Base-by-base conservation (phyloP, 2,329 filamentous ascomycete genomes). In the Geoglossum cookeanum region DNA sequence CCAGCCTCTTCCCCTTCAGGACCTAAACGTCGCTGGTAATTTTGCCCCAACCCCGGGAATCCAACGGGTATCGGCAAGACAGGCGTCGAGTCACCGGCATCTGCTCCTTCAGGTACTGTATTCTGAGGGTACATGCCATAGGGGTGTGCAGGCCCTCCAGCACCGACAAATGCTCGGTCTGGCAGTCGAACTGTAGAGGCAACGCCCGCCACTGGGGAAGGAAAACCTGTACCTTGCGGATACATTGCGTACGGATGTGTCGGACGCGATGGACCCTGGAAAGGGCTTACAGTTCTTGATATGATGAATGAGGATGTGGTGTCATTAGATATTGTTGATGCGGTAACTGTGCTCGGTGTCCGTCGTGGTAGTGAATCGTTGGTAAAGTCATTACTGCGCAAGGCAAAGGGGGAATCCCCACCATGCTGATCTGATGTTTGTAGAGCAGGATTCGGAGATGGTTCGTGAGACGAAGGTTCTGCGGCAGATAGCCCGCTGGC, bases 211-310 rank as follows among this genome's bases (percentile, higher is more conserved):
- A 80, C 77, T 58, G 80, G 74, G 56, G 71, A 70, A 29, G 73
- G 64, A 62, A 71, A 66, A 71, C 65, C 42, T 63, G 84, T 78
- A 57, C 81, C 78, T 66, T 94, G 88, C 5, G 84, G 80, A 68
- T 94, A 94, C 80, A 91, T 84, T 63, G 79, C 80, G 67, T 94
- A 94, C 0, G 87, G 86, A 68, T 92, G 85, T 56, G 86, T 92
- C 17, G 88, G 87, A 2, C 82, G 84, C 3, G 78, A 80, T 1
- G 81, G 78, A 5, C 82, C 84, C 56, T 78, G 78, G 62, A 88
- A 86, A 11, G 84, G 84, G 58, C 79, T 83, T 58, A 87, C 76
- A 3, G 74, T 69, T 37, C 68, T 67, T 15, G 58, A 32, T 9
- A 69, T 68, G 35, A 67, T 68, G 59, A 70, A 71, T 29, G 59